Base-by-base conservation (phyloP, 805 yeast genomes). In the Lachancea cidri region DNA sequence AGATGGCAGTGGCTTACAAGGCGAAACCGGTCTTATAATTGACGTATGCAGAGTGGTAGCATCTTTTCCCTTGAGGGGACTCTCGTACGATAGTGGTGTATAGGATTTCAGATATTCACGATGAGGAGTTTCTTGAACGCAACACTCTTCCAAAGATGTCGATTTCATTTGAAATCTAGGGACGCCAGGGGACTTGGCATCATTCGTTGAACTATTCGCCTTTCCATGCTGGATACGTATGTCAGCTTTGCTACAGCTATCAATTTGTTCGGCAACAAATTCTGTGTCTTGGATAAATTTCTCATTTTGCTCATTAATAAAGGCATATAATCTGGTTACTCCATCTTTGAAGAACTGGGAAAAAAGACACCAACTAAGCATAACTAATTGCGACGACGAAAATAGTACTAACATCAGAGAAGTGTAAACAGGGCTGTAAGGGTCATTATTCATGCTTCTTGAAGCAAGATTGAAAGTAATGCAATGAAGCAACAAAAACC, bases 361-460 rank as follows among this genome's bases (percentile, higher is more conserved):
- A 35, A 30, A 17, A 5, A 41, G 17, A 17, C 39, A 35, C 32
- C 39, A 35, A 9, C 15, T 32, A 27, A 36, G 39, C 36, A 41
- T 31, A 8, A 37, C 39, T 9, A 41, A 30, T 20, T 41, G 44
- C 13, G 44, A 35, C 5, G 35, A 36, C 3, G 44, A 41, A 17
- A 35, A 35, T 13, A 25, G 32, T 8, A 36, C 20, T 11, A 29
- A 17, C 39, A 30, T 36, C 19, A 41, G 17, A 4, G 36, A 22
- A 5, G 36, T 24, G 17, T 41, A 41, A 2, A 32, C 36, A 17
- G 44, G 29, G 29, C 11, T 17, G n/a, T 18, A 14, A 4, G 36
- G 3, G 16, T 17, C 20, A 7, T 5, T 14, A 8, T 36, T n/a
- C 6, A 17, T 16, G 7, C 18, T 24, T 11, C 31, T 29, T 11